Base-by-base conservation (phyloP, 495 filamentous ascomycete species). In the Evernia prunastri region DNA sequence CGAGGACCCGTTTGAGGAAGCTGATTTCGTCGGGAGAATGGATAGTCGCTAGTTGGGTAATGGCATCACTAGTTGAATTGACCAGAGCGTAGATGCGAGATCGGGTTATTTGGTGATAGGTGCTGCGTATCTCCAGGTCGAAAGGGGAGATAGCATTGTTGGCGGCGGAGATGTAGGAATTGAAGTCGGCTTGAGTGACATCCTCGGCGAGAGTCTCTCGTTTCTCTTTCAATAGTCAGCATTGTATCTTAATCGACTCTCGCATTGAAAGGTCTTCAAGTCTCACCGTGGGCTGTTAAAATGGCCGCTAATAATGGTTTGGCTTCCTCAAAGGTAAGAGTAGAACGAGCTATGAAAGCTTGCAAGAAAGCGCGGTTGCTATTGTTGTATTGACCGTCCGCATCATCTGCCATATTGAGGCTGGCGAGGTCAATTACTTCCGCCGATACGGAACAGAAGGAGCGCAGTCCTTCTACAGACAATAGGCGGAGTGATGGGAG, bases 341-440 rank as follows among this genome's bases (percentile, higher is more conserved):
- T 82, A 11, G 87, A 86, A 23, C 86, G 85, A 4, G 88, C 85
- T 72, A 97, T 83, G 71, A 98, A 89, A 65, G 88, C 89, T 78
- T 98, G 94, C 1, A 97, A 77, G 71, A 98, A 96, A n/a, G 93
- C 92, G 54, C 91, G 89, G 73, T 97, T 89, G 68, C 80, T 79
- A 71, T 96, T 83, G 72, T 85, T 76, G 68, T 82, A 83, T 58
- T 64, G 69, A 23, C 43, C 54, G n/a, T 68, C 68, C 18, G 68
- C 73, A 10, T 62, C 36, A n/a, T 64, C 69, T 11, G 69, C 47
- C 69, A 70, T 69, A 11, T 51, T 58, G 37, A 27, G 18, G 2
- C 29, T 54, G 27, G 27, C 27, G 17, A 33, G 15, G 23, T 51
- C 47, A 27, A 3, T 15, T 51, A 27, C 12, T 15, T 51, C 20